Conservation (phyloP, 2,329 filamentous ascomycete genomes). For the Ambrosiella cleistominuta region DNA sequence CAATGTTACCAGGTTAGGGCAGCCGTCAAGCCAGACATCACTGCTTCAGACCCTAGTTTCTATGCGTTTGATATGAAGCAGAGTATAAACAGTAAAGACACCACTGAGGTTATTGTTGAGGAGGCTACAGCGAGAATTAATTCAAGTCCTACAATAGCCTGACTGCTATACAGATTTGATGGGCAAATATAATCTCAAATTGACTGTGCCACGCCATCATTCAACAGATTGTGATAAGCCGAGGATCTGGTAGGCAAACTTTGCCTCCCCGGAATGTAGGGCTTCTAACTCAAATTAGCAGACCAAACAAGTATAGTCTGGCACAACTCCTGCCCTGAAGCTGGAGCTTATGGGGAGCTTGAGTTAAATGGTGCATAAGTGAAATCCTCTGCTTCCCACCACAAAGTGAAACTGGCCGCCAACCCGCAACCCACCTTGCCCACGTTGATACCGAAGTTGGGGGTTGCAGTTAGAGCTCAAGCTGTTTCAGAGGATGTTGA, state of each 20-base stretch:
- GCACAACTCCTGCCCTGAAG: conserved; percentile 4
- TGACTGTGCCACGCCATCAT: too few species aligned
- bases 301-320: neutral
- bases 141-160: neutral
- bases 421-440: neutral
- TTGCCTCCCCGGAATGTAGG: neutral
- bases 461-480: neutral
- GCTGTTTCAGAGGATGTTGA: too few species aligned
- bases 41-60: too few species aligned
- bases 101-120: too few species aligned
- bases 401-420: conserved; percentile 4
- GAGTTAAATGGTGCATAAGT: neutral
- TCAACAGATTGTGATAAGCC: neutral
- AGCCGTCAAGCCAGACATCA: too few species aligned
- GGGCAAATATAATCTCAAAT: neutral
- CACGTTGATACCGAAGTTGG: neutral
- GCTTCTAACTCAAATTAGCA: neutral
- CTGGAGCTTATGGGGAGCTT: neutral
- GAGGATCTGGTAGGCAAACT: neutral
- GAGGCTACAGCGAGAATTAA: neutral
- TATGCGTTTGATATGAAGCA: too few species aligned
- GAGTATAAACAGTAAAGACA: too few species aligned
- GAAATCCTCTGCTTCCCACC: neutral
- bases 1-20: too few species aligned
- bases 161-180: neutral